Evolutionary conservation across 2,329 filamentous ascomycete genomes (phyloP), one percentile per base, ranked within the genome.

Genomic region (Domatiomyces catenatus): DNA sequence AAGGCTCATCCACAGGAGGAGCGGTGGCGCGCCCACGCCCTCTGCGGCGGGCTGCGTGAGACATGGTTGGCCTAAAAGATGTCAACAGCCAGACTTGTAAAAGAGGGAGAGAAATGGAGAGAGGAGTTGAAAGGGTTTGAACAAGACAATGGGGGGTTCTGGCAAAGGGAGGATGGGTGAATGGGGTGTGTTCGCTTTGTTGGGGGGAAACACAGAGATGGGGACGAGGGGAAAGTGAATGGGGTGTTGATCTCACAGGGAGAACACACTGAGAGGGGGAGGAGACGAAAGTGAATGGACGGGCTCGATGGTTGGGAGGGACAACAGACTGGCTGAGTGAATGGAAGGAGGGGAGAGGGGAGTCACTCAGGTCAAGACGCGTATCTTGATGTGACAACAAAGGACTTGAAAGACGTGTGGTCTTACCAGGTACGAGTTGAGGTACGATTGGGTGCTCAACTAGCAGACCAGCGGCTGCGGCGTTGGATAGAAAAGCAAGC

Each of bases 11-110:
- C 22, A 43, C 26, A 39, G 45, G 42, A 42, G 45, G 42, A 22
- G 66, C 58, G 56, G 65, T 69, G 50, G 55, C 52, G 19, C 56
- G 54, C 42, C 56, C 58, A 48, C 55, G 55, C 42, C 56, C 56
- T 42, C 59, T 54, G 45, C 54, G 50, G 43, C 54, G 50, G 15
- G 56, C 51, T 12, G 57, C 49, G 17, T 53, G 51, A 44, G 57
- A 59, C 59, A 60, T 60, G 19, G 36, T 52, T 2, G 43, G 17
- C n/a, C 19, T 19, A 17, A 45, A n/a, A 45, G 43, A 45, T 15
- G 10, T 45, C 2, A 15, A 15, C 32, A 39, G 32, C 15, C 32
- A 4, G 32, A 15, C 10, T 39, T 15, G 32, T n/a, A 15, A 12
- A 5, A 39, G 32, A 39, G 2, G 4, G 32, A 39, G 3, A 39